Percentiles rank a stretch among this genome's conserved stretches.
Evolutionary conservation across 1,284 basidiomycete genomes (phyloP).

Genomic region (Ustilago nuda): DNA sequence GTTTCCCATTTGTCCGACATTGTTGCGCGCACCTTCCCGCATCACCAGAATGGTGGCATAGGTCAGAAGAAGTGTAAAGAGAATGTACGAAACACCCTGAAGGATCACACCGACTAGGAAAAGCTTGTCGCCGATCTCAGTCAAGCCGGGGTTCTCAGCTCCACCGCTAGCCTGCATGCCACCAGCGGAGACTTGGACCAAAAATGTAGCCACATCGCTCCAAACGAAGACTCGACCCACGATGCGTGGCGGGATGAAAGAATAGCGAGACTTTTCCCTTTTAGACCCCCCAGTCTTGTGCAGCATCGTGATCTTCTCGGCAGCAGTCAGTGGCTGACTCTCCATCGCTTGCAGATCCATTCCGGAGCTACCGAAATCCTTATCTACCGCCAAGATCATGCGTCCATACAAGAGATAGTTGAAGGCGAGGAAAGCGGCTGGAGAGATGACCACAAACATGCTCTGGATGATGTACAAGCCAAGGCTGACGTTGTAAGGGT

Average conservation of each 20-base stretch:
- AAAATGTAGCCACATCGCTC: constrained; percentile 61
- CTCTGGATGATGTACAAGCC: constrained; percentile 45
- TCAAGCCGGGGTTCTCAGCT: constrained; percentile 21
- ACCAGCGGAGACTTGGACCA: constrained; percentile 55
- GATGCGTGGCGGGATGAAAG: constrained; percentile 52
- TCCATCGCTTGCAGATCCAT: constrained; percentile 29
- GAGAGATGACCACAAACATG: constrained; percentile 56
- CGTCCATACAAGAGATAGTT: constrained; percentile 60
- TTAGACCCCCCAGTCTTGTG: constrained; percentile 37
- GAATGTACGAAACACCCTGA: constrained; percentile 51
- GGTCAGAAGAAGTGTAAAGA: constrained; percentile 47
- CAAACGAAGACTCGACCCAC: constrained; percentile 61
- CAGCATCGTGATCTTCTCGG: constrained; percentile 31
- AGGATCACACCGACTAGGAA: constrained; percentile 54
- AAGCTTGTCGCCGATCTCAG: constrained; percentile 44
- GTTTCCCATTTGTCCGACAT: not conserved
- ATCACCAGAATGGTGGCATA: constrained; percentile 32
- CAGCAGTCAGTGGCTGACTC: constrained; percentile 20
- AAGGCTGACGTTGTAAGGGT: constrained; percentile 22
- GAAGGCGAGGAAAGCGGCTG: constrained; percentile 58
- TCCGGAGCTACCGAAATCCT: constrained; percentile 33
- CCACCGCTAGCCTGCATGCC: constrained; percentile 45
- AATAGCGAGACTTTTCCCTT: constrained; percentile 39
- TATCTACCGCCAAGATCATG: constrained; percentile 38
- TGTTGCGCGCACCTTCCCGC: constrained; percentile 16